Evolutionary conservation across 495 filamentous ascomycete species (phyloP).

Genomic region (Opeltia flavorubescens): DNA sequence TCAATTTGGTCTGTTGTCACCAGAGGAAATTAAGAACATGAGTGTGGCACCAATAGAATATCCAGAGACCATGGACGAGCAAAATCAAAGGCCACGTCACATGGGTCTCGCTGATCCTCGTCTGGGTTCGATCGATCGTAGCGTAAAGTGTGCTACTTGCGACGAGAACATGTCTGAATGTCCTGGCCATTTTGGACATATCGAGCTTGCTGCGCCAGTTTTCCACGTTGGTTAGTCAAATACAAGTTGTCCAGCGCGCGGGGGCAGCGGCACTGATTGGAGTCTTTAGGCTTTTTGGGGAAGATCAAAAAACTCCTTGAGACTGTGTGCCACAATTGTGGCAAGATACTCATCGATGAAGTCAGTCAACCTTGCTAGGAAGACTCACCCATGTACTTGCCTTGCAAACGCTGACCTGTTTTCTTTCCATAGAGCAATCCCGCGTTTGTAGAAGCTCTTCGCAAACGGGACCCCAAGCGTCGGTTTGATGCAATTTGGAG

Average conservation of each 20-base stretch:
- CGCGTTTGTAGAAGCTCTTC: constrained; percentile 65
- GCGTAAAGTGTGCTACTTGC: constrained; percentile 88
- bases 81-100: constrained; percentile 69
- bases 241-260: background rate
- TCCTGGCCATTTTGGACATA: constrained; percentile 95
- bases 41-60: constrained; percentile 87
- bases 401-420: constrained; percentile 49
- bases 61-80: constrained; percentile 97
- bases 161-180: constrained; percentile 88
- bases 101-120: constrained; percentile 86
- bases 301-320: constrained; percentile 98
- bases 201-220: constrained; percentile 87
- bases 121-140: constrained; percentile 86
- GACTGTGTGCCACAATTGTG: constrained; percentile 95
- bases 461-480: constrained; percentile 75
- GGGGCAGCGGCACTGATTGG: constrained; percentile 19
- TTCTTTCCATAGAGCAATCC: constrained; percentile 53
- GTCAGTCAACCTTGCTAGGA: constrained; percentile 60
- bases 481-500: constrained; percentile 84
- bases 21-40: constrained; percentile 96
- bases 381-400: constrained; percentile 35
- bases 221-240: constrained; percentile 59
- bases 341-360: constrained; percentile 85
- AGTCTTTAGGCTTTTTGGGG: constrained; percentile 63
- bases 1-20: constrained; percentile 91